A percentile compares a stretch with the other conserved stretches of the same genome.
Evolutionary conservation across 1,139 yeast genomes (phyloP).

Genomic region (Taphrina pruni): DNA sequence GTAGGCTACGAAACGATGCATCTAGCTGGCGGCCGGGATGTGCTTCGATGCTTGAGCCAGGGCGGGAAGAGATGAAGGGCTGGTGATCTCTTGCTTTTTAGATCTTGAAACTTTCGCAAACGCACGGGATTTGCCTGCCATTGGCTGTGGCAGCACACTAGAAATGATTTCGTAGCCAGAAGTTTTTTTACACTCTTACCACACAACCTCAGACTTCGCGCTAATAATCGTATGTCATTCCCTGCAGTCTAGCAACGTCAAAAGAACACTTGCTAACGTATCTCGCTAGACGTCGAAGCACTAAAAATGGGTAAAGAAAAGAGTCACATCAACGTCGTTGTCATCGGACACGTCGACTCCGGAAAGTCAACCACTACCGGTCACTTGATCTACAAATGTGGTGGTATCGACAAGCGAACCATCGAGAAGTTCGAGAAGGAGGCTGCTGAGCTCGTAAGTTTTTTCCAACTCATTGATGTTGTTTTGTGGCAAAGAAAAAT

Average conservation of each 20-base stretch:
- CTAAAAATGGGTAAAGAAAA: conserved; percentile 52
- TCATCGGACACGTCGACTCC: conserved; percentile 99
- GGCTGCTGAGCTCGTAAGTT: conserved; percentile 78
- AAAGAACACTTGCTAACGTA: conserved; percentile 4
- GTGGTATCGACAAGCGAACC: conserved; percentile 89
- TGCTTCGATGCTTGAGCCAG: too few relatives aligned
- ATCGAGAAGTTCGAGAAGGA: conserved; percentile 98
- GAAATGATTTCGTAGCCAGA: conserved; percentile 22
- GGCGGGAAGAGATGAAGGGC: conserved; percentile 9
- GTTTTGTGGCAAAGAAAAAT: conserved; percentile 37
- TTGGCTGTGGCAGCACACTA: conserved; percentile 10
- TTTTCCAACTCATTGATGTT: neutral
- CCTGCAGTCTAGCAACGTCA: neutral
- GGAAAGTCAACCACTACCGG: conserved; percentile 99
- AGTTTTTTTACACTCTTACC: conserved; percentile 19
- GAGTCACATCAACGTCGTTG: conserved; percentile 98
- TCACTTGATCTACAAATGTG: conserved; percentile 96
- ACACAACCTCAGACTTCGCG: conserved; percentile 32
- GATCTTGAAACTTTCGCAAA: conserved; percentile 30
- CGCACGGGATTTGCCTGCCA: conserved; percentile 25
- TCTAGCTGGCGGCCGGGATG: too few relatives aligned
- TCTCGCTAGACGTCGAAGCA: conserved; percentile 34
- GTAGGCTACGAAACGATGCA: too few relatives aligned
- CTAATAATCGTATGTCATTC: conserved; percentile 25
- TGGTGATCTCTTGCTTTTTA: conserved; percentile 5